A percentile compares a stretch with the other conserved stretches of the same genome.
Evolutionary conservation across 2,329 filamentous ascomycete species (phyloP).

Genomic region (Trichoderma brevicompactum): DNA sequence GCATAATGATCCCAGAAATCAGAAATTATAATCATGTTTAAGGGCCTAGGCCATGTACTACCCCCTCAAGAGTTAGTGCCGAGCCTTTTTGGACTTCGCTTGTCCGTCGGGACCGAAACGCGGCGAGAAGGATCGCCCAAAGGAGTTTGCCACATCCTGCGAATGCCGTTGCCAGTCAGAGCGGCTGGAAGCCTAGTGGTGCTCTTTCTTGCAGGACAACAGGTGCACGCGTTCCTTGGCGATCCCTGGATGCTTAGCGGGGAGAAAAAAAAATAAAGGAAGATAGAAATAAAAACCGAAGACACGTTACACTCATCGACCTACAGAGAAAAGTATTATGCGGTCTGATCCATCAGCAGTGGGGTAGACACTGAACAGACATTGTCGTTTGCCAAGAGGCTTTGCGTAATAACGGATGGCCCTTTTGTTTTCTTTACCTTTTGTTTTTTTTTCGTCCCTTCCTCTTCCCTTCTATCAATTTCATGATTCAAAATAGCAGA

Average conservation of each 20-base stretch:
- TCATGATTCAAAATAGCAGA: background rate
- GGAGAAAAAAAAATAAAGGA: background rate
- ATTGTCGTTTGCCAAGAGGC: background rate
- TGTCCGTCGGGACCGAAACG: conserved; percentile 7
- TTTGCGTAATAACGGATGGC: background rate
- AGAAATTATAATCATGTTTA: background rate
- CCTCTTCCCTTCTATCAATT: background rate
- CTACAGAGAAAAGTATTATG: background rate
- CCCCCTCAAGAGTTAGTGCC: background rate
- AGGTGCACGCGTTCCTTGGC: background rate
- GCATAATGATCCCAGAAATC: background rate
- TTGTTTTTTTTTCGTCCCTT: background rate
- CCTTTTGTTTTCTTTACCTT: background rate
- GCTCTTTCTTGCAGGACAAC: background rate
- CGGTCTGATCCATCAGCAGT: background rate
- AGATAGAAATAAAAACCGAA: background rate
- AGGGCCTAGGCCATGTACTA: background rate
- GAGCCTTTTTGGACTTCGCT: conserved; percentile 12
- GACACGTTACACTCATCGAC: conserved; percentile 19
- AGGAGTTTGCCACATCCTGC: background rate
- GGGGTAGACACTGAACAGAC: background rate
- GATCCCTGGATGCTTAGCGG: background rate
- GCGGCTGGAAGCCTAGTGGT: background rate
- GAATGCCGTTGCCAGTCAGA: background rate
- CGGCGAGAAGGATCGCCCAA: background rate